phyloP scores from a whole-genome alignment of 164 flowering plant genomes.

The Cinnamomum micranthum region DNA sequence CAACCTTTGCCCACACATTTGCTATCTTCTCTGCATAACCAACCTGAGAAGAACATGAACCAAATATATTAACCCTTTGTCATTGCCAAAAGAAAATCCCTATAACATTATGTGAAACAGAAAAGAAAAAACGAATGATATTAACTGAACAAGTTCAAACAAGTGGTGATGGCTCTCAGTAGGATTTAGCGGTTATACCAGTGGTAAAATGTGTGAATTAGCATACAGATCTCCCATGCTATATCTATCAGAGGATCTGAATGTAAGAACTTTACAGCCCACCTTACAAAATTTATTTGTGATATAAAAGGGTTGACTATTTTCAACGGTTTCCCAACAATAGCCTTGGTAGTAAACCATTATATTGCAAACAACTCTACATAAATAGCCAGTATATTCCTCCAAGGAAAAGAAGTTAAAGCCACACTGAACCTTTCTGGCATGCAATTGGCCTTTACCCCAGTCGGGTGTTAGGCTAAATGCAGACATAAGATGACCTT shows the following conservation, averaged over 20 bases:
- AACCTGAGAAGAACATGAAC: constrained; percentile 46
- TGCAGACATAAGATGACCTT: too few species aligned
- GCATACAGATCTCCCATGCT: background rate
- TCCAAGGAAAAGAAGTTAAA: too few species aligned
- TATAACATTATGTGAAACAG: background rate
- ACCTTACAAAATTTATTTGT: too few species aligned
- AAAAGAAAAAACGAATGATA: background rate
- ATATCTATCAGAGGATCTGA: background rate
- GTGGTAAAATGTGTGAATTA: background rate
- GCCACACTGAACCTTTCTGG: too few species aligned
- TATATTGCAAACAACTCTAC: too few species aligned
- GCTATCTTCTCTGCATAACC: constrained; percentile 88
- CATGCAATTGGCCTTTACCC: too few species aligned
- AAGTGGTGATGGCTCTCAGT: background rate
- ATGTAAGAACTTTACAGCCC: background rate
- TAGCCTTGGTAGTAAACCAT: too few species aligned
- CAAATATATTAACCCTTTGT: background rate
- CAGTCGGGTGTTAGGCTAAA: too few species aligned
- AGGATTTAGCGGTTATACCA: background rate
- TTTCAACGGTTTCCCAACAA: too few species aligned
- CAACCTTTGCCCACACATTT: constrained; percentile 74
- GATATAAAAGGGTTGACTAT: too few species aligned
- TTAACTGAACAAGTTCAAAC: background rate
- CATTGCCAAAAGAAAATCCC: background rate
- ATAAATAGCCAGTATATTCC: too few species aligned